These are phyloP conservation scores for Fusarium sp. DNA, from an alignment of 2,329 filamentous ascomycete species.

Conservation along the genomic window DNA sequence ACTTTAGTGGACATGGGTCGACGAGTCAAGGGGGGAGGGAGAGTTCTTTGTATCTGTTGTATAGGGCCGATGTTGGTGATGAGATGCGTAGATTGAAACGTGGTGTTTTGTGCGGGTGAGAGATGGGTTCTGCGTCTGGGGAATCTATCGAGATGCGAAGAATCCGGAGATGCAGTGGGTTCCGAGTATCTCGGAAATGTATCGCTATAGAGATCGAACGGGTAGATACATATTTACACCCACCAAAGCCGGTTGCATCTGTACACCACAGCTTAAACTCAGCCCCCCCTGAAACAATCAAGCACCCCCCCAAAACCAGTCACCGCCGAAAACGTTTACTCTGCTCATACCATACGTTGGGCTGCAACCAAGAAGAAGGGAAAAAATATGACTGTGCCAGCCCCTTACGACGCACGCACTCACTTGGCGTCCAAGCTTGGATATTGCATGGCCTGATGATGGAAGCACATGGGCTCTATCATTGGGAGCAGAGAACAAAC, in stretches of 20 bases:
- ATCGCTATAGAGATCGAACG: neutral
- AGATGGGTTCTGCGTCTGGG: neutral
- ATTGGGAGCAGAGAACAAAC: slow-evolving; percentile 7
- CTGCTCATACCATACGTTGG: slow-evolving; percentile 13
- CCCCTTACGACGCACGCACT: slow-evolving; percentile 20
- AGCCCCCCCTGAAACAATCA: neutral
- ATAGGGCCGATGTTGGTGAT: neutral
- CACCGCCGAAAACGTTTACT: neutral
- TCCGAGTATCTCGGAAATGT: neutral
- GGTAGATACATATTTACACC: neutral
- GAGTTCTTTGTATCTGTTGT: neutral
- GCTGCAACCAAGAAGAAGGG: slow-evolving; percentile 1
- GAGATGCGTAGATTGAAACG: neutral
- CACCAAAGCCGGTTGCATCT: neutral
- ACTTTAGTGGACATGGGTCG: neutral
- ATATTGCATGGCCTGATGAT: slow-evolving; percentile 43
- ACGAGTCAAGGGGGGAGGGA: slow-evolving; percentile 1
- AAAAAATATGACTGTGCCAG: slow-evolving; percentile 14
- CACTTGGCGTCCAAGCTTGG: slow-evolving; percentile 40
- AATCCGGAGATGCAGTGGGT: neutral
- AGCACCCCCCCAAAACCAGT: neutral
- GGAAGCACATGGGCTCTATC: slow-evolving; percentile 33
- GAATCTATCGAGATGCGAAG: neutral
- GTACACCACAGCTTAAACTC: neutral
- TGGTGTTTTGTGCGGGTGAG: neutral